These are phyloP conservation scores for Quercus tomentella DNA, from an alignment of 331 rosid genomes.

Conservation along the genomic window DNA sequence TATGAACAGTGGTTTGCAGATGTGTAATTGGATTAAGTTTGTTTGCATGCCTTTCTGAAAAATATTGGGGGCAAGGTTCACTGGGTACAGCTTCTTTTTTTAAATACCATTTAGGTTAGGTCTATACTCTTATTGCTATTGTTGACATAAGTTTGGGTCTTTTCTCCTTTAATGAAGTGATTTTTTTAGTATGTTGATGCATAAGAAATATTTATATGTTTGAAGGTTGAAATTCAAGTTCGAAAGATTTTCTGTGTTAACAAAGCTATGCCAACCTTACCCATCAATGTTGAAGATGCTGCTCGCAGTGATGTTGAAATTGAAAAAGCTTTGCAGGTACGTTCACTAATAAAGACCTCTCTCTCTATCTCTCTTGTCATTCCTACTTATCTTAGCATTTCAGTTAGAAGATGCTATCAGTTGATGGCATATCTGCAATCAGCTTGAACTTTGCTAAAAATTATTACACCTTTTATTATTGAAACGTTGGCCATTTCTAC, in stretches of 20 bases:
- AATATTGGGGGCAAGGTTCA: background rate
- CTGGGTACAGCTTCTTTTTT: no score
- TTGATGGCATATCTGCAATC: background rate
- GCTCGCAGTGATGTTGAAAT: conserved; percentile 85
- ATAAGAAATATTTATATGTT: background rate
- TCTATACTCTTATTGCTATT: background rate
- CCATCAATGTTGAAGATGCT: conserved; percentile 75
- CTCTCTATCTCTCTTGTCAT: background rate
- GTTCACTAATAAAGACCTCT: background rate
- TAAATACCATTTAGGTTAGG: background rate
- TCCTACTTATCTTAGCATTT: background rate
- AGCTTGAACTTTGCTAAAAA: background rate
- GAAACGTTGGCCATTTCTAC: background rate
- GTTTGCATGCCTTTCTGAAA: background rate
- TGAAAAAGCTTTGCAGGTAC: conserved; percentile 68
- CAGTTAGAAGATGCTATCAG: background rate
- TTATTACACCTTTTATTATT: background rate
- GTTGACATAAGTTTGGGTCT: background rate
- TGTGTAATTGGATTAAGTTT: no score
- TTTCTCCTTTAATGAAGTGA: background rate
- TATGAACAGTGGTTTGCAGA: background rate
- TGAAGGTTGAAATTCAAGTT: conserved; percentile 85
- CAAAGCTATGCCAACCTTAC: conserved; percentile 56
- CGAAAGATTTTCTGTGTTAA: conserved; percentile 54
- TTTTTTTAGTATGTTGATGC: background rate